Conservation (phyloP, 225 moss, liverwort and hornwort species). For the Takakia lepidozioides region DNA sequence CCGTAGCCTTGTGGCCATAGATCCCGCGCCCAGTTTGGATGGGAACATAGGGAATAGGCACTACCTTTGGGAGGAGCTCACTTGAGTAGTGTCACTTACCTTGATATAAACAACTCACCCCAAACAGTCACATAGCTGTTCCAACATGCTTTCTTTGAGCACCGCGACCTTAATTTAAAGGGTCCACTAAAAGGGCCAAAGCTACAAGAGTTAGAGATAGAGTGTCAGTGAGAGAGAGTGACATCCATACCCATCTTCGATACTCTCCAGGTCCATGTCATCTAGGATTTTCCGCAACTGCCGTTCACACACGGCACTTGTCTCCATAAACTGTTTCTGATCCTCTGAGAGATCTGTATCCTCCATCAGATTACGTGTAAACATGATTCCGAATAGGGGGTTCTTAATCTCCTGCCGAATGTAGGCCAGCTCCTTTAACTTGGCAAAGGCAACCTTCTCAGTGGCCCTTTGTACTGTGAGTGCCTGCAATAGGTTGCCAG, state of each 20-base stretch:
- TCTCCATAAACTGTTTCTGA: slow-evolving; percentile 49
- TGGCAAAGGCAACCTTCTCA: slow-evolving; percentile 51
- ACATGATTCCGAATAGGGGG: slow-evolving; percentile 41
- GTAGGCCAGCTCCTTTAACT: slow-evolving; percentile 54
- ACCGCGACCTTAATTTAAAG: no score
- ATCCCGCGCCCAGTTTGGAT: no score
- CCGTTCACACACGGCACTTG: slow-evolving; percentile 46
- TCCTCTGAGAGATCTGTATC: slow-evolving; percentile 44
- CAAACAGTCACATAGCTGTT: no score
- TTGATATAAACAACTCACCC: no score
- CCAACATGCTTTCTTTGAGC: no score
- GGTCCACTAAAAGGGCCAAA: not conserved
- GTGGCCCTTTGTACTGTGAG: slow-evolving; percentile 51
- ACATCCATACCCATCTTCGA: slow-evolving; percentile 37
- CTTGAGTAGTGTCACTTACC: no score
- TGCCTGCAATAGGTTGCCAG: slow-evolving; percentile 22
- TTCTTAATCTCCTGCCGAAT: slow-evolving; percentile 62
- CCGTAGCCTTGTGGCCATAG: no score
- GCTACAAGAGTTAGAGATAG: not conserved
- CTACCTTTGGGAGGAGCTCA: no score
- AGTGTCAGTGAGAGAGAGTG: not conserved
- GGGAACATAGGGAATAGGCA: no score
- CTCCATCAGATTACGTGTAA: slow-evolving; percentile 41
- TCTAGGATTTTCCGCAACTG: slow-evolving; percentile 44
- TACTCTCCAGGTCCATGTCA: slow-evolving; percentile 55